Percentiles rank a stretch among this genome's conserved stretches.
Conservation (phyloP, 1,284 basidiomycete species). For the Leccinum cinnamomeum region DNA sequence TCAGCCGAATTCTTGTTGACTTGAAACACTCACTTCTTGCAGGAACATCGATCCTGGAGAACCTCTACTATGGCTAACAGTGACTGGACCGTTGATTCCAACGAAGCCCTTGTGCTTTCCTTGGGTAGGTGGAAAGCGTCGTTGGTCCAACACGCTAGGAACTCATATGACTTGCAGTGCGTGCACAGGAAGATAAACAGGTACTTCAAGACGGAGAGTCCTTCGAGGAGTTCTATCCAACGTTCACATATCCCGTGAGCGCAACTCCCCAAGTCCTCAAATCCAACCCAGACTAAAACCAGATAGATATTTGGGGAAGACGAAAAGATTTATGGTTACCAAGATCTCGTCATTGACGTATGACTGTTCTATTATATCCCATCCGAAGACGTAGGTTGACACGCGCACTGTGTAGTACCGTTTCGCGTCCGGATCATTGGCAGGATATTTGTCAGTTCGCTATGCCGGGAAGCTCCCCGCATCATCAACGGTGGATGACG, state of each 20-base stretch:
- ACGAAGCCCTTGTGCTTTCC: slow-evolving; percentile 69
- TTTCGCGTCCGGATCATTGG: slow-evolving; percentile 86
- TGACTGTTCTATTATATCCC: slow-evolving; percentile 29
- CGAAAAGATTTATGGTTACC: slow-evolving; percentile 96
- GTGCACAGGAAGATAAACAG: slow-evolving; percentile 62
- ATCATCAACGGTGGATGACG: slow-evolving; percentile 83
- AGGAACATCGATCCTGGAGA: background rate
- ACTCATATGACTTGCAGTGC: slow-evolving; percentile 43
- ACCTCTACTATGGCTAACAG: slow-evolving; percentile 39
- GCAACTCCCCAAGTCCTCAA: background rate
- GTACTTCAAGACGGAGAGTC: slow-evolving; percentile 58
- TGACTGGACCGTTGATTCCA: slow-evolving; percentile 78
- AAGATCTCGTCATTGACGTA: slow-evolving; percentile 80
- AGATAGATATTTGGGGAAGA: slow-evolving; percentile 89
- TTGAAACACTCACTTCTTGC: background rate
- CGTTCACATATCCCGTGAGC: slow-evolving; percentile 85
- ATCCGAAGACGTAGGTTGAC: slow-evolving; percentile 8
- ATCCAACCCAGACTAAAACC: slow-evolving; percentile 10
- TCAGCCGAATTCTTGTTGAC: background rate
- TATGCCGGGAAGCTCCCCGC: slow-evolving; percentile 68
- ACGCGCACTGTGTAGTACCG: slow-evolving; percentile 52
- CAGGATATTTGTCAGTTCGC: slow-evolving; percentile 71
- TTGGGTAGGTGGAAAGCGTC: slow-evolving; percentile 51
- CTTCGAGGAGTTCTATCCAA: slow-evolving; percentile 72
- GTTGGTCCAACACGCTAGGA: slow-evolving; percentile 7